phyloP scores from a whole-genome alignment of 257 asterid species.

The Datura wrightii region DNA sequence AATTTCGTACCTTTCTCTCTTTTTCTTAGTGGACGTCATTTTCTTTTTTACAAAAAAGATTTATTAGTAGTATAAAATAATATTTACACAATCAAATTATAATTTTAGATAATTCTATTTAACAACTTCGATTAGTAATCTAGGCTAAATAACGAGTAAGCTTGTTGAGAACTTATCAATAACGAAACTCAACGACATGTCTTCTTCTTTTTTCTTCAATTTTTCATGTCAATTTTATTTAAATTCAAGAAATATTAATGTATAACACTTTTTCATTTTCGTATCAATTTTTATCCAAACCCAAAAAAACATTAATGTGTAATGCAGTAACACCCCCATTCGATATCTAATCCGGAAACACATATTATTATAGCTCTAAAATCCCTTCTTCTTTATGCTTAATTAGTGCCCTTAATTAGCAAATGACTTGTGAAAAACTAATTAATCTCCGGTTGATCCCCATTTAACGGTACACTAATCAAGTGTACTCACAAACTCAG shows the following conservation, averaged over 20 bases:
- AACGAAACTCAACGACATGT: no score
- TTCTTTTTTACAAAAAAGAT: no score
- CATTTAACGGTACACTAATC: slow-evolving; percentile 37
- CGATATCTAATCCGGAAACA: neutral
- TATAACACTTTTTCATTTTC: no score
- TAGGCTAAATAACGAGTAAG: no score
- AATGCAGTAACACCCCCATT: neutral
- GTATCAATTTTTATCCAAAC: neutral
- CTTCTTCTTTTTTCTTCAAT: no score
- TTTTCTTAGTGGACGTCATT: neutral
- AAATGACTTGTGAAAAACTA: slow-evolving; percentile 39
- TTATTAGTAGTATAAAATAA: no score
- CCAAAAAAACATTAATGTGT: neutral
- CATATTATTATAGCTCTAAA: neutral
- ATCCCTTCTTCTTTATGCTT: neutral
- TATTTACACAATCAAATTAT: no score
- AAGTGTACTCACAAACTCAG: neutral
- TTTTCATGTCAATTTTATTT: no score
- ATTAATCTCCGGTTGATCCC: slow-evolving; percentile 30
- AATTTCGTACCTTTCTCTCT: neutral
- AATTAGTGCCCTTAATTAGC: neutral
- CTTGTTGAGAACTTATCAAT: no score
- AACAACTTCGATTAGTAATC: no score
- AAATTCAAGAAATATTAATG: no score
- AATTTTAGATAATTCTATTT: no score